Evolutionary conservation across 2,329 filamentous ascomycete species (phyloP).

Genomic region (Waltergamsia citrina): DNA sequence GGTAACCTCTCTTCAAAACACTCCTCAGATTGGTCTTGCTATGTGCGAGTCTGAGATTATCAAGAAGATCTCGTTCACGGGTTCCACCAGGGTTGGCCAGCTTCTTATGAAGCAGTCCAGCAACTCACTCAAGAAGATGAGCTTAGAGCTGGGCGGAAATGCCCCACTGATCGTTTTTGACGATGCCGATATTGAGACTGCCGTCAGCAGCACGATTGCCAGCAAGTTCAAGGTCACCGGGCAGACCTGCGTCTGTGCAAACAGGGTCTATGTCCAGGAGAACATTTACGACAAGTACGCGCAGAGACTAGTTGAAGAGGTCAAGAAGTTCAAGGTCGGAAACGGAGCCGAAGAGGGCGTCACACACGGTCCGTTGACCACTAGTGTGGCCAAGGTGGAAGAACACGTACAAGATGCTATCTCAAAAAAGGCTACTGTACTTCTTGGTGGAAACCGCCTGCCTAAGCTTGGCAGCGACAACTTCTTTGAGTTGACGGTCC

Average conservation of each 20-base stretch:
- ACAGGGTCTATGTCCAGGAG: constrained; percentile 41
- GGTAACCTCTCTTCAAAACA: constrained; percentile 56
- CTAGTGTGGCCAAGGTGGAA: constrained; percentile 39
- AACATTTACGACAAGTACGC: constrained; percentile 5
- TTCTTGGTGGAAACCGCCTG: constrained; percentile 52
- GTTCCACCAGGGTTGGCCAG: constrained; percentile 60
- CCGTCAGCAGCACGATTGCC: constrained; percentile 40
- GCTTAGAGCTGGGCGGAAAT: constrained; percentile 61
- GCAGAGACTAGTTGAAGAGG: constrained; percentile 2
- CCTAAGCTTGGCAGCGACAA: constrained; percentile 47
- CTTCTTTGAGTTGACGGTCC: constrained; percentile 62
- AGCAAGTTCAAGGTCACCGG: constrained; percentile 42
- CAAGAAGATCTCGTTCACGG: constrained; percentile 69
- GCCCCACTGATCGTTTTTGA: constrained; percentile 55
- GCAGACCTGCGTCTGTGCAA: constrained; percentile 48
- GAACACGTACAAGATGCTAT: constrained; percentile 55
- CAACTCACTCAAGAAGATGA: constrained; percentile 46
- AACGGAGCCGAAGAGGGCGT: constrained; percentile 45
- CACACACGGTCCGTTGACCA: constrained; percentile 57
- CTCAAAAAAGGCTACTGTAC: constrained; percentile 51
- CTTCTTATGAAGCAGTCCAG: constrained; percentile 45
- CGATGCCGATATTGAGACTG: constrained; percentile 54
- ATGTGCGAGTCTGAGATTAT: constrained; percentile 60
- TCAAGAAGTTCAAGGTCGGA: constrained; percentile 28
- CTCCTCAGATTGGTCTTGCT: constrained; percentile 54